These are phyloP conservation scores for Petrea volubilis DNA, from an alignment of 257 asterid genomes.

Conservation along the genomic window DNA sequence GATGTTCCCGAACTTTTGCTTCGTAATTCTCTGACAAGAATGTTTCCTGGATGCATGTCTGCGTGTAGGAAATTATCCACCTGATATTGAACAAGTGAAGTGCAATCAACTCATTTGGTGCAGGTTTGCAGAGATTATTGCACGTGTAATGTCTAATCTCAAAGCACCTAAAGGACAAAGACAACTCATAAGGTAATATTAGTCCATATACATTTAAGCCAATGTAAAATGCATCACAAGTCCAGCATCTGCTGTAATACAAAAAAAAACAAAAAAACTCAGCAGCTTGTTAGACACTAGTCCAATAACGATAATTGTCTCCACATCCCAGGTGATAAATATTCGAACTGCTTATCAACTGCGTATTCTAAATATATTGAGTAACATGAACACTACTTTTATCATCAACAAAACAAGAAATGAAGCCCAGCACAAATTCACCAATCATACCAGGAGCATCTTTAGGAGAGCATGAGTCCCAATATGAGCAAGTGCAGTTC, in stretches of 20 bases:
- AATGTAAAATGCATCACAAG: constrained; percentile 8
- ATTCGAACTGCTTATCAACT: not conserved
- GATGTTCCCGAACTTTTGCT: constrained; percentile 42
- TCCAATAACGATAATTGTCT: not conserved
- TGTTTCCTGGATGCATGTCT: constrained; percentile 99
- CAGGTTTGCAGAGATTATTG: constrained; percentile 2
- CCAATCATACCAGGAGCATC: constrained; percentile 77
- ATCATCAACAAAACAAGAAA: constrained; percentile 6
- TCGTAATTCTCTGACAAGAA: constrained; percentile 65
- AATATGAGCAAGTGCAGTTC: constrained; percentile 75
- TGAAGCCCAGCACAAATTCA: not conserved
- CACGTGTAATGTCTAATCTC: not conserved
- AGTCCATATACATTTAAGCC: not conserved
- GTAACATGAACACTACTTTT: constrained; percentile 10
- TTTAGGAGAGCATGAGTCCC: constrained; percentile 83
- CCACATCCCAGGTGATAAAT: not conserved
- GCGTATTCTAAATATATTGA: not conserved
- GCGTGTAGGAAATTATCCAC: constrained; percentile 90
- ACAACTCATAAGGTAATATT: not conserved
- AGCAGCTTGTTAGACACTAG: not conserved
- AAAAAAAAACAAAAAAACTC: constrained; percentile 14
- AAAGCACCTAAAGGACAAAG: not conserved
- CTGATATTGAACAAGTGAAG: constrained; percentile 43
- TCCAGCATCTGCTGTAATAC: not conserved
- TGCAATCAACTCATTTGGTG: constrained; percentile 1